phyloP scores from a whole-genome alignment of 768 basidiomycete species.

The Xerocomus potaroensis region DNA sequence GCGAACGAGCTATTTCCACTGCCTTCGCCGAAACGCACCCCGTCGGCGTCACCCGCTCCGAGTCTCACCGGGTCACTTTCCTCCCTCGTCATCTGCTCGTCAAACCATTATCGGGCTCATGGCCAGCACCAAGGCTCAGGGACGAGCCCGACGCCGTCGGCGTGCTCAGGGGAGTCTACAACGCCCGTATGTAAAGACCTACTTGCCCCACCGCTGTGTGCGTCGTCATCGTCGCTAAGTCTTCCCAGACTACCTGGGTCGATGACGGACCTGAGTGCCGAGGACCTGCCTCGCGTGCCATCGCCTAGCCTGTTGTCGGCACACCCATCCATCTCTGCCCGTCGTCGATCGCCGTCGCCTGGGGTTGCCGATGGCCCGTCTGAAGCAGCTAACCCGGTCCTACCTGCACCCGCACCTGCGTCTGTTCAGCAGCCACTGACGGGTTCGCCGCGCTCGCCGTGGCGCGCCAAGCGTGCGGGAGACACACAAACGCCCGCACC shows the following conservation, averaged over 20 bases:
- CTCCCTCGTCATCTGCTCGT: conserved; percentile 16
- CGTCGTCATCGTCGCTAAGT: conserved; percentile 27
- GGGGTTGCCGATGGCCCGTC: not conserved
- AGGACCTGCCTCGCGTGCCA: conserved; percentile 11
- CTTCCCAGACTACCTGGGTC: conserved; percentile 16
- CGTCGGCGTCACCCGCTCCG: conserved; percentile 37
- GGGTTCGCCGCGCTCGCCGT: conserved; percentile 1
- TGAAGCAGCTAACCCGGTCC: too few relatives aligned
- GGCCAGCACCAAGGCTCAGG: not conserved
- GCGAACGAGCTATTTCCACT: conserved; percentile 56
- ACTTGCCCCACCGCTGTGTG: conserved; percentile 19
- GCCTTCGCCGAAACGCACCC: conserved; percentile 55
- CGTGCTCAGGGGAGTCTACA: conserved; percentile 15
- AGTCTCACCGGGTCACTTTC: conserved; percentile 32
- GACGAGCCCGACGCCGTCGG: conserved; percentile 14
- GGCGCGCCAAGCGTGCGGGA: conserved; percentile 9
- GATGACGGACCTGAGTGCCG: conserved; percentile 4
- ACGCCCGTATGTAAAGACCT: conserved; percentile 5
- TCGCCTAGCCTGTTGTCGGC: conserved; percentile 24
- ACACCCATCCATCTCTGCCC: conserved; percentile 23
- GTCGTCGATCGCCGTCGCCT: conserved; percentile 4
- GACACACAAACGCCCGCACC: not conserved
- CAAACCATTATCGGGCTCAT: not conserved
- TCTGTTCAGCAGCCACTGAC: not conserved
- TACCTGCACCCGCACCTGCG: not conserved